These are phyloP conservation scores for Suillus fuscotomentosus DNA, from an alignment of 768 basidiomycete genomes.

Conservation along the genomic window DNA sequence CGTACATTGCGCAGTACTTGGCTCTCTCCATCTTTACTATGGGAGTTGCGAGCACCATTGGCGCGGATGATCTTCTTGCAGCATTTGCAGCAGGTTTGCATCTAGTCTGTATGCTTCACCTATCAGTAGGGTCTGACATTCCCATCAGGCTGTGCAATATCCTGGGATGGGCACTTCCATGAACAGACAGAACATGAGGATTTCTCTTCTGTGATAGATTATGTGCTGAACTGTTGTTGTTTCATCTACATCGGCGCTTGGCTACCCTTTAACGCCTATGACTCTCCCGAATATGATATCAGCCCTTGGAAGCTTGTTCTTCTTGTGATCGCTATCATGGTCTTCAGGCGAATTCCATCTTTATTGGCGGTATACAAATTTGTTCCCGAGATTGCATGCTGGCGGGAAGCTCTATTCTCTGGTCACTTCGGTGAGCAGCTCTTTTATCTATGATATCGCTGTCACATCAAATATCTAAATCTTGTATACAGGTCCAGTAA, in stretches of 20 bases:
- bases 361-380: conserved; percentile 75
- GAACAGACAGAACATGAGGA: conserved; percentile 76
- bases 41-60: conserved; percentile 76
- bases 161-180: conserved; percentile 88
- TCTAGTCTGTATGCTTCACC: neutral
- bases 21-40: conserved; percentile 70
- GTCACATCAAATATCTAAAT: neutral
- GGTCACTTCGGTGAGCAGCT: conserved; percentile 79
- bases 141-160: conserved; percentile 75
- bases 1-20: conserved; percentile 83
- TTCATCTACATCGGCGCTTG: conserved; percentile 90
- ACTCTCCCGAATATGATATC: conserved; percentile 55
- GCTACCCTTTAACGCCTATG: conserved; percentile 65
- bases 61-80: conserved; percentile 86
- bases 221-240: conserved; percentile 77
- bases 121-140: conserved; percentile 4
- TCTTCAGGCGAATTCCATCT: conserved; percentile 78
- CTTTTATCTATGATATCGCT: neutral
- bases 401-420: conserved; percentile 85
- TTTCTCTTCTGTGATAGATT: conserved; percentile 89
- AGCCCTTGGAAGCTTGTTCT: conserved; percentile 69
- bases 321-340: conserved; percentile 64
- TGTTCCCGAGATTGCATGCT: conserved; percentile 83
- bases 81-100: conserved; percentile 76
- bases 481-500: conserved; percentile 47